Conservation (phyloP, 2,329 filamentous ascomycete species). For the Exophiala calicioides region DNA sequence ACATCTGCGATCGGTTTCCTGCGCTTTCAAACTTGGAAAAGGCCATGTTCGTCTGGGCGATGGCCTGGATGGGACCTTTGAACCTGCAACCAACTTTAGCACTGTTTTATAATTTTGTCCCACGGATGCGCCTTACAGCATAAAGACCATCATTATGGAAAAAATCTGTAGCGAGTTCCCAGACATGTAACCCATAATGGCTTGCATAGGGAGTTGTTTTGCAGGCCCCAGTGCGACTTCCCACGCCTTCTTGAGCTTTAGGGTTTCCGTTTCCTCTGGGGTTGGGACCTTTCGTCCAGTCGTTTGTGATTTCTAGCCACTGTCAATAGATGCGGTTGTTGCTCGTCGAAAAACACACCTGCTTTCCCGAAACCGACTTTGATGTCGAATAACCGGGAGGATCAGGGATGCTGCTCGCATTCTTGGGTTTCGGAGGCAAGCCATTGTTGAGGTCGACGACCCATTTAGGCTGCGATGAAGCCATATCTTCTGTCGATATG, state of each 20-base stretch:
- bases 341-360: conserved; percentile 26
- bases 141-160: conserved; percentile 99
- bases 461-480: conserved; percentile 70
- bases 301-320: conserved; percentile 34
- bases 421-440: conserved; percentile 66
- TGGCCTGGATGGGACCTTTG: conserved; percentile 87
- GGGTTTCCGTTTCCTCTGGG: conserved; percentile 80
- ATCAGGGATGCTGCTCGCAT: conserved; percentile 67
- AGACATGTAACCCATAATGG: conserved; percentile 99
- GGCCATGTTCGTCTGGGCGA: conserved; percentile 79
- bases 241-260: conserved; percentile 99
- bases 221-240: conserved; percentile 91
- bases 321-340: conserved; percentile 4
- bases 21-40: conserved; percentile 90
- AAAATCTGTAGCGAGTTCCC: conserved; percentile 98
- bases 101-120: background rate
- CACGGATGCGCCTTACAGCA: conserved; percentile 50
- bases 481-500: conserved; percentile 10
- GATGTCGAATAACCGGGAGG: conserved; percentile 77
- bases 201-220: conserved; percentile 96
- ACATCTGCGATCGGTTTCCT: conserved; percentile 69
- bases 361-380: conserved; percentile 59
- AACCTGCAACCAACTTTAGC: too few relatives aligned
- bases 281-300: conserved; percentile 27
- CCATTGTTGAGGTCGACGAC: conserved; percentile 75